phyloP scores from a whole-genome alignment of 441 rosid genomes.

The Raphanus hybrid region DNA sequence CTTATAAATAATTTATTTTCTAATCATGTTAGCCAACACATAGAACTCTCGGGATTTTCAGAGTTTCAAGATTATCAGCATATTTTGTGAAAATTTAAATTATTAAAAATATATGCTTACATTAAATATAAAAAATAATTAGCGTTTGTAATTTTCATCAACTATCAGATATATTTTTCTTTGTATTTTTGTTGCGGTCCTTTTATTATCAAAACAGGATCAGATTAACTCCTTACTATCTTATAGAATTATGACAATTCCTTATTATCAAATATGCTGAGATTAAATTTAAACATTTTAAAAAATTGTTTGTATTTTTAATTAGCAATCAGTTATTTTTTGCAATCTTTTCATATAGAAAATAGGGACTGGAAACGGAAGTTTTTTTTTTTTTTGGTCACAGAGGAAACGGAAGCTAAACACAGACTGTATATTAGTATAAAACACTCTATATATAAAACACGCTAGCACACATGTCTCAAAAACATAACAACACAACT shows the following conservation, averaged over 20 bases:
- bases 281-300: background rate
- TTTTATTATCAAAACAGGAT: background rate
- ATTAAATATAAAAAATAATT: background rate
- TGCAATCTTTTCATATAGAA: background rate
- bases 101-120: background rate
- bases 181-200: background rate
- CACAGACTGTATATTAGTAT: background rate
- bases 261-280: background rate
- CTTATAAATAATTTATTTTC: background rate
- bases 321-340: background rate
- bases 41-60: background rate
- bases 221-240: background rate
- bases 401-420: slow-evolving; percentile 1
- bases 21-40: background rate
- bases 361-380: background rate
- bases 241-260: background rate
- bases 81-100: background rate
- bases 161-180: background rate
- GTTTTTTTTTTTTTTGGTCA: no score
- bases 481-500: slow-evolving; percentile 16
- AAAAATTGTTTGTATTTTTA: background rate
- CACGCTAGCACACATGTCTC: background rate
- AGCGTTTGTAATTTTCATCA: background rate
- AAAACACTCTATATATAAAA: background rate
- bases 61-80: slow-evolving; percentile 2